Evolutionary conservation across 805 yeast species (phyloP), one percentile per base, ranked within the genome.

Genomic region (Candida parachauliodes): DNA sequence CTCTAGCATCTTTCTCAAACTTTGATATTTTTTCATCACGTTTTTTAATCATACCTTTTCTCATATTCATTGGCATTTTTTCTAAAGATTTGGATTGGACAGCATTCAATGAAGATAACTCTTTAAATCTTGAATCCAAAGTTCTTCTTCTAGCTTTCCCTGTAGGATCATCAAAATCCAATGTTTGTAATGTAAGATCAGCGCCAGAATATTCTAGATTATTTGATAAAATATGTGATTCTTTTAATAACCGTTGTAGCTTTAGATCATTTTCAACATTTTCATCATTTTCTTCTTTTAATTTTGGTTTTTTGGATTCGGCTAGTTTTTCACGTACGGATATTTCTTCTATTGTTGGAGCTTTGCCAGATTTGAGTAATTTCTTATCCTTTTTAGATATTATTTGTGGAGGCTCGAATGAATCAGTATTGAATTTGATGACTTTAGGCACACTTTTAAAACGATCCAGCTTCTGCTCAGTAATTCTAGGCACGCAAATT

Each of bases 11-110:
- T 36, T 71, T 65, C 55, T 86, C 95, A 51, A 70, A 77, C 49
- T 74, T 74, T 17, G 63, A 55, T 14, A 77, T 74, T 45, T 78
- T 74, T 15, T 62, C 56, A 24, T 72, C 60, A 32, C 81, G 74
- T 31, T 79, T 72, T 24, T 68, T 62, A 18, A 86, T 66, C 81
- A 89, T 83, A 2, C 96, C 96, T 53, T 84, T 85, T 39, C 97
- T 74, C 69, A 88, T 78, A 14, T 75, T 58, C 88, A 93, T 89
- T 15, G 98, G 96, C 77, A 88, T 86, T 36, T 80, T 84, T 47
- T 85, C 93, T 24, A 82, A 58, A 37, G 64, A 75, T 49, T 49
- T 53, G 25, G 62, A 61, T 20, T 54, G 58, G 11, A 72, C 82
- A 0, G 66, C 54, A 47, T 67, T 65, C 2, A 38, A 37, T 2